Base-by-base conservation (phyloP, 1,284 basidiomycete genomes). In the Pseudozyma sp. region DNA sequence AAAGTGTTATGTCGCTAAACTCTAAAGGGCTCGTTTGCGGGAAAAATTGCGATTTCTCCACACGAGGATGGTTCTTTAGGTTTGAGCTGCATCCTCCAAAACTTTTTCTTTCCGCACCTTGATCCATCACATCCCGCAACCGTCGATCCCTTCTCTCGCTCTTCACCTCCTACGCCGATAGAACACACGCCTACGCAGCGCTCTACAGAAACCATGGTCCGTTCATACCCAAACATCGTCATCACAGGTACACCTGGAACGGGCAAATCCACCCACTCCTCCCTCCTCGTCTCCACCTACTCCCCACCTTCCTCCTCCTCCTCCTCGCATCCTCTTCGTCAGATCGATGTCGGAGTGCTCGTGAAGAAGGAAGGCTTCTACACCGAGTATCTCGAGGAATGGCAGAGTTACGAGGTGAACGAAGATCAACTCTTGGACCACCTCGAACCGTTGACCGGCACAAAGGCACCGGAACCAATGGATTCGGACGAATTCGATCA, bases 341-440 rank as follows among this genome's bases (percentile, higher is more conserved):
- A 97, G 84, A 89, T 99, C 84, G 96, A 98, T 81, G 89, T 99
- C 43, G 92, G 94, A 37, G 91, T 96, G 51, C 87, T 92, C 75
- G 92, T 97, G 65, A 97, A 97, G 86, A 89, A 92, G 77, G 89
- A 91, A 62, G 89, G 87, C 0, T 88, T 97, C 24, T 92, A 95
- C 83, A 90, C 92, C 74, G 90, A 91, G 0, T 98, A 89, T 83
- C 92, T 98, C 82, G 89, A 94, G 37, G 93, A 97, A 84, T 98
- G 96, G 96, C 90, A 96, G 83, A 91, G 90, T 59, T 97, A 93
- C 85, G 92, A 90, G 4, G 92, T 97, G 4, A 94, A 99, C 83
- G 97, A 99, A 85, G 97, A 99, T 31, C 65, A 67, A 19, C 60
- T 84, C 7, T 39, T 84, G 5, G 82, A 83, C 37, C 59, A 79